A percentile compares a stretch with the other conserved stretches of the same genome.
Conservation (phyloP, 352 stramenopile genomes). For the Aphanomyces cochlioides region DNA sequence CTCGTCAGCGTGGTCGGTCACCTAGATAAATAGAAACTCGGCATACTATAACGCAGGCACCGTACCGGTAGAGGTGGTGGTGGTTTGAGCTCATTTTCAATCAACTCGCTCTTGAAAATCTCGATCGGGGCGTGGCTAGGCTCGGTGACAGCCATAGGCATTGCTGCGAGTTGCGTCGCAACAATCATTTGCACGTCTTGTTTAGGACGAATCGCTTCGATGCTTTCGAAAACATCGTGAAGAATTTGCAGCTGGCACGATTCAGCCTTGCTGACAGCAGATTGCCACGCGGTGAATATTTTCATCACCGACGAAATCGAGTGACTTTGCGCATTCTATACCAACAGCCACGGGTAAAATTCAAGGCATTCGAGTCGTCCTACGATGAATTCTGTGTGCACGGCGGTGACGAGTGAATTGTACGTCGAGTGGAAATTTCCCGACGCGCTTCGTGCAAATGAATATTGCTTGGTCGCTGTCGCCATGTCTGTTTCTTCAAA, state of each 20-base stretch:
- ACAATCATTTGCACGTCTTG: background rate
- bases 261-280: background rate
- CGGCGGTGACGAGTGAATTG: constrained; percentile 4
- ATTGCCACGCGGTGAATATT: background rate
- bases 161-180: background rate
- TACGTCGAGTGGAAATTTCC: constrained; percentile 10
- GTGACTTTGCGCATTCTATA: constrained; percentile 3
- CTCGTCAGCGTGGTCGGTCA: background rate
- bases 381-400: constrained; percentile 21
- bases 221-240: background rate
- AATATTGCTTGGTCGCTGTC: constrained; percentile 15
- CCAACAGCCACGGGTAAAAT: background rate
- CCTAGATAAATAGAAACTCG: background rate
- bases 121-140: background rate
- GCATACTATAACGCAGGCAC: background rate
- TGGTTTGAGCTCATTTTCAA: background rate
- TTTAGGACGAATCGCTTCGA: constrained; percentile 13
- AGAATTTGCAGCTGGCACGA: background rate
- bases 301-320: background rate
- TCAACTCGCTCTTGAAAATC: constrained; percentile 12
- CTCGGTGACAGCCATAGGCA: background rate
- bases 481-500: constrained; percentile 29
- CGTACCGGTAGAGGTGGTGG: background rate
- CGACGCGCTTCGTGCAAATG: constrained; percentile 24
- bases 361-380: background rate